Conservation (phyloP, 2,329 filamentous ascomycete genomes). For the Elsinoe arachidis region DNA sequence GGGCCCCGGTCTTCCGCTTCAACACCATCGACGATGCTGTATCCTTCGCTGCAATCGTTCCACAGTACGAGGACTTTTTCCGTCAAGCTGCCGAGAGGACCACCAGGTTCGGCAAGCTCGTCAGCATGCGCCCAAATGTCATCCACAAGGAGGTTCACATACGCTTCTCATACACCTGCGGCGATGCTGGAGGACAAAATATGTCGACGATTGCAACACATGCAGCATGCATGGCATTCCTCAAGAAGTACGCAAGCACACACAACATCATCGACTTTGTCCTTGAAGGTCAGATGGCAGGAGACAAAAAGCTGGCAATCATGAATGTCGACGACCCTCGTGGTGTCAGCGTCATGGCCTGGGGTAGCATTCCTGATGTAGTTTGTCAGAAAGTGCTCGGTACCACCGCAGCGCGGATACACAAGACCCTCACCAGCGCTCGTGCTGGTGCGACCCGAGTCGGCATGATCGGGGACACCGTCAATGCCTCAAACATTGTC, state of each 20-base stretch:
- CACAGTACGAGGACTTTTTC: constrained; percentile 4
- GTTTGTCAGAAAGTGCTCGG: neutral
- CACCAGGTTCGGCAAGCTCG: constrained; percentile 6
- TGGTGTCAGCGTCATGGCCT: constrained; percentile 24
- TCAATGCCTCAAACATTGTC: constrained; percentile 7
- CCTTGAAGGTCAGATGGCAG: constrained; percentile 22
- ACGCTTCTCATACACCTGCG: constrained; percentile 17
- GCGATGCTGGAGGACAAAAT: constrained; percentile 26
- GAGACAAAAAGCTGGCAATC: constrained; percentile 24
- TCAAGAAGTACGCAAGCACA: constrained; percentile 11
- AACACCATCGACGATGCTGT: constrained; percentile 1
- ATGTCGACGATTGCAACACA: constrained; percentile 27
- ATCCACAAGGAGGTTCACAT: constrained; percentile 10
- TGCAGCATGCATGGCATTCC: constrained; percentile 20
- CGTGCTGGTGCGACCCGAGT: constrained; percentile 2
- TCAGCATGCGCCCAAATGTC: neutral
- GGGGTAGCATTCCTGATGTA: constrained; percentile 14
- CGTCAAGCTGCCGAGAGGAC: neutral
- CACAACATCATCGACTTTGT: constrained; percentile 15
- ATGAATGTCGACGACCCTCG: constrained; percentile 20
- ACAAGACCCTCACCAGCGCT: neutral
- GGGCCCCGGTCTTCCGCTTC: constrained; percentile 7
- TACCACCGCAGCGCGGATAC: neutral
- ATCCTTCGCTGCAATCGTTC: neutral
- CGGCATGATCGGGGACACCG: constrained; percentile 3